Conservation (phyloP, 805 yeast genomes). For the Monosporozyma aquatica region DNA sequence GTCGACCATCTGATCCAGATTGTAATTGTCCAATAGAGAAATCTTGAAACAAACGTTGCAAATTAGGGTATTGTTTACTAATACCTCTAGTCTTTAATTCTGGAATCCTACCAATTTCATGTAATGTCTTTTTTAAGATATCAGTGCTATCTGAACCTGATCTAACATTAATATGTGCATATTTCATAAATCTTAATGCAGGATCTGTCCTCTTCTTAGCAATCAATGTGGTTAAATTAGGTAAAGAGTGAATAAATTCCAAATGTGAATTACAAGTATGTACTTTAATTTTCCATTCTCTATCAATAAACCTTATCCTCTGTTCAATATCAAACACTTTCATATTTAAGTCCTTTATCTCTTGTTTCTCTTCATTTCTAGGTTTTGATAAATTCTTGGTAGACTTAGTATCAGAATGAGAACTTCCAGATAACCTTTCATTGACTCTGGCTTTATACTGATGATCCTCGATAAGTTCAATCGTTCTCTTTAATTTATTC, state of each 20-base stretch:
- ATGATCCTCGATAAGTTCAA: constrained; percentile 39
- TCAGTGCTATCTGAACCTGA: constrained; percentile 44
- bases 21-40: constrained; percentile 31
- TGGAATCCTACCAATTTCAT: constrained; percentile 52
- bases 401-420: not conserved
- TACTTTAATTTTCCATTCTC: constrained; percentile 39
- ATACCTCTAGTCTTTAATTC: constrained; percentile 41
- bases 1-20: constrained; percentile 35
- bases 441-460: constrained; percentile 35
- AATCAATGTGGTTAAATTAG: constrained; percentile 48
- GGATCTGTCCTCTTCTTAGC: constrained; percentile 47
- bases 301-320: constrained; percentile 37
- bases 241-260: constrained; percentile 45
- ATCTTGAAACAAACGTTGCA: constrained; percentile 28
- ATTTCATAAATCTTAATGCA: constrained; percentile 42
- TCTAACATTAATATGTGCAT: constrained; percentile 48
- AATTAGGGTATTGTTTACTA: constrained; percentile 33
- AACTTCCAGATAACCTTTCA: constrained; percentile 17
- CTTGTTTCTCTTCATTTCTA: constrained; percentile 10
- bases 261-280: constrained; percentile 35
- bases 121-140: constrained; percentile 41
- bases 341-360: constrained; percentile 13
- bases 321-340: constrained; percentile 31
- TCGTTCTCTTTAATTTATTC: constrained; percentile 37
- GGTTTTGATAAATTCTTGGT: not conserved